Percentiles rank a stretch among this genome's conserved stretches.
phyloP scores from a whole-genome alignment of 768 basidiomycete species.

The Tulasnella sp. region DNA sequence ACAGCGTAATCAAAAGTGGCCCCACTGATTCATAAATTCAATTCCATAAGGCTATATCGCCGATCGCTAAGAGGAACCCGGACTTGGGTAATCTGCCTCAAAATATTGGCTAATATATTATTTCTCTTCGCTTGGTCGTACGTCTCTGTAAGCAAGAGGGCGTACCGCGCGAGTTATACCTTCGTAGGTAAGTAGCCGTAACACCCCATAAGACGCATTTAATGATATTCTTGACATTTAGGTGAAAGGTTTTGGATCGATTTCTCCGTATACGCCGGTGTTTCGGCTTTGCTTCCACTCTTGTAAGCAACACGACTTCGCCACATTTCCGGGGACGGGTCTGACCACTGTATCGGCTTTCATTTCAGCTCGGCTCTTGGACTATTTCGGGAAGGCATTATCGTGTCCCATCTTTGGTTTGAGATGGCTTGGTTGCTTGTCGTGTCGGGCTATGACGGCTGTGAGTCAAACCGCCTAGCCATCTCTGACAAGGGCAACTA shows the following conservation, averaged over 20 bases:
- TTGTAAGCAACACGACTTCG: neutral
- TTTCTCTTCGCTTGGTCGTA: neutral
- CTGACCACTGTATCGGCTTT: neutral
- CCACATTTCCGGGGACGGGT: too few species aligned
- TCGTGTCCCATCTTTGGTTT: neutral
- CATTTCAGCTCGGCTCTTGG: neutral
- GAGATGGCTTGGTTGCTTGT: neutral
- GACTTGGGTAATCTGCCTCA: neutral
- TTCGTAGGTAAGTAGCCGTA: neutral
- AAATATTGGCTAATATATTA: neutral
- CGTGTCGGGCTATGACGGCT: neutral
- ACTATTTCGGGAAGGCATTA: neutral
- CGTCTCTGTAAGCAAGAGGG: neutral
- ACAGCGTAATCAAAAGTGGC: too few species aligned
- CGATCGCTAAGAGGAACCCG: neutral
- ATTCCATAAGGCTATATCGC: neutral
- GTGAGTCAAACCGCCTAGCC: neutral
- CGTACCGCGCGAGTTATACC: neutral
- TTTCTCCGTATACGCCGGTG: neutral
- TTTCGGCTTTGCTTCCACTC: neutral
- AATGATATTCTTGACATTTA: neutral
- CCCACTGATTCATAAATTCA: too few species aligned
- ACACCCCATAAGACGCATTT: neutral
- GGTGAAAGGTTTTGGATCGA: neutral
- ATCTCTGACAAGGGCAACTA: neutral